Base-by-base conservation (phyloP, 176 grass and related monocot genomes). In the Otatea glauca region DNA sequence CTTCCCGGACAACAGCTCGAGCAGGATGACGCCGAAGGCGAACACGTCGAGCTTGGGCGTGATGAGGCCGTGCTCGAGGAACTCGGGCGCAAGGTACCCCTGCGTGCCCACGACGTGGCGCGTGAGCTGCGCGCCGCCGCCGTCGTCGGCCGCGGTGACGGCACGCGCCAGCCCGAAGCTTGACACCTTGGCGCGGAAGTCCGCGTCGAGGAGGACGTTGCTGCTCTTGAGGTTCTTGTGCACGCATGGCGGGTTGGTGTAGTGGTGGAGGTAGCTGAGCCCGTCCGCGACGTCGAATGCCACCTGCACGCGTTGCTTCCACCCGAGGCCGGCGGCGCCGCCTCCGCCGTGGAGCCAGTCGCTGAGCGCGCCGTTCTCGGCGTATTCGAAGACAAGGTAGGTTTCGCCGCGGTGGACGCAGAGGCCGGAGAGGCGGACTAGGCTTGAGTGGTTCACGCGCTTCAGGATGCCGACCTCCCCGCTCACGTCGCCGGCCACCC, bases 1-100 rank as follows among this genome's bases (percentile, higher is more conserved):
- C 88, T 89, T 97, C 35, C 94, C 94, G 8, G 92, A 97, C 4
- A 97, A 75, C 51, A 97, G 85, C 80, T 97, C 92, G n/a, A 97
- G 90, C 35, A 97, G 56, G 55, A 94, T 12, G 63, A 97, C 94
- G 5, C 94, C 94, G 86, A 94, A 90, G 9, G 92, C 89, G 60
- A 97, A 97, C 34, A 97, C 92, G 72, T 97, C 94, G 17, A 97
- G 86, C 75, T 94, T 86, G 25, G 88, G 81, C 37, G 85, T 88
- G 85, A 97, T 82, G 54, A 97, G 87, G 38, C 94, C 94, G 72
- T 97, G 83, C 84, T 97, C 94, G 0, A 94, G 78, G 65, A 94
- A 94, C 92, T 97, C 94, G 0, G 92, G 94, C 2, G 94, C 85
- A 62, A 97, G 85, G 82, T 94, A 97, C 0, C 94, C 89, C 42